Evolutionary conservation across 305 asterid genomes (phyloP), one percentile per base, ranked within the genome.

Genomic region (Ilex paraguariensis): DNA sequence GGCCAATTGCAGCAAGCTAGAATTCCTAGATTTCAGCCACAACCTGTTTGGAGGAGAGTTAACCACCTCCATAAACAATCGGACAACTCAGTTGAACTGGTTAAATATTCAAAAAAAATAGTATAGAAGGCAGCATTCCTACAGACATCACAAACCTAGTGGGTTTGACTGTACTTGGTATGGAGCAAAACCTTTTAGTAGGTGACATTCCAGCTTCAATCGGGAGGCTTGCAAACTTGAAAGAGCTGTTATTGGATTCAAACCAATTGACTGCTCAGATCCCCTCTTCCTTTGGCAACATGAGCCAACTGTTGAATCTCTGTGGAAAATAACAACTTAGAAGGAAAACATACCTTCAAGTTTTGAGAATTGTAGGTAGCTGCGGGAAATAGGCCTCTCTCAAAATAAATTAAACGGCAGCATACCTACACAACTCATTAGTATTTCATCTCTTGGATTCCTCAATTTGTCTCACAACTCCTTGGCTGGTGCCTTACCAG

Each of bases 51-150:
- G 70, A 58, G 81, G 75, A 52, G 52, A n/a, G 54, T 62, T 77
- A 54, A 76, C 80, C 12, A 53, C 32, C 5, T 66, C 74, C 14
- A 56, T 64, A 53, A 68, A 70, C 54, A 77, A 70, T 51, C 53
- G 75, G 60, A 67, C 79, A 32, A 70, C 66, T 17, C 48, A 72
- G 5, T 11, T 76, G 70, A 70, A 8, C 31, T 8, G 53, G 13
- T 57, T 74, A 31, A 56, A 60, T 46, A 16, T 70, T 17, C 6
- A 31, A 0, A 54, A 13, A 13, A 4, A 77, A 80, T 45, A 60
- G 50, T 14, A 73, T 77, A 49, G 40, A 16, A 16, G 85, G 85
- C 53, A 66, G 33, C 55, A 73, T 77, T 46, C 82, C 82, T 4
- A 31, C n/a, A 57, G 82, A 67, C 66, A 74, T 77, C 15, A 45